Base-by-base conservation (phyloP, 1,139 yeast genomes). In the Suhomyces terraborum region DNA sequence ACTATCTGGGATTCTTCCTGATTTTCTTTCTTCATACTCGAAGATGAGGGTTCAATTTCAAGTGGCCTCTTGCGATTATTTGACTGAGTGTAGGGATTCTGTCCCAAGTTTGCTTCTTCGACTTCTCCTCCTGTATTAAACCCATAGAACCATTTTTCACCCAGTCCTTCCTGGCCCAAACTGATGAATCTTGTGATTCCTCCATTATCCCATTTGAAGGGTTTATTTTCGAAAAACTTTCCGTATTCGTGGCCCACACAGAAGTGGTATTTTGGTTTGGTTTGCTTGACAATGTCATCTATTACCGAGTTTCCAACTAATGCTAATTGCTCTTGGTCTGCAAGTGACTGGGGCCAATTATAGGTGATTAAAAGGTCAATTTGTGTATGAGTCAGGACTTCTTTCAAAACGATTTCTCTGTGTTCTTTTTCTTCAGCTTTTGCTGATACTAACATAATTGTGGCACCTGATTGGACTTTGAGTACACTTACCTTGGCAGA, bases 101-200 rank as follows among this genome's bases (percentile, higher is more conserved):
- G 45, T 1, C 56, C 56, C 7, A 64, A 19, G 8, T 20, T 33
- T 2, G 31, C 8, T 3, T 25, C 27, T 6, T 50, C 57, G 2
- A 27, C 16, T 8, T 52, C 54, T 9, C 46, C 42, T 6, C 40
- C 40, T 16, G 82, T 54, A 34, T 69, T 73, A 51, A 84, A 84
- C 0, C 93, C 94, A 61, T 85, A 85, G 47, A 80, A 82, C 91
- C 93, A 86, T 60, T 81, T 82, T 3, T 64, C 65, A 0, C 73
- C 75, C 8, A 76, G 64, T 0, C 82, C 84, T 54, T 75, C 82
- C 42, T 71, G 69, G 0, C 79, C 84, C 36, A 85, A 58, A 55
- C 88, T 82, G 17, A 85, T 73, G 52, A 84, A 84, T 40, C 93
- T 67, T 0, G 87, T 77, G 1, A 72, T 40, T 4, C 48, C 51